A percentile compares a stretch with the other conserved stretches of the same genome.
These are phyloP conservation scores for Sphagnum tenellum DNA, from an alignment of 225 moss, liverwort and hornwort genomes.

Conservation along the genomic window DNA sequence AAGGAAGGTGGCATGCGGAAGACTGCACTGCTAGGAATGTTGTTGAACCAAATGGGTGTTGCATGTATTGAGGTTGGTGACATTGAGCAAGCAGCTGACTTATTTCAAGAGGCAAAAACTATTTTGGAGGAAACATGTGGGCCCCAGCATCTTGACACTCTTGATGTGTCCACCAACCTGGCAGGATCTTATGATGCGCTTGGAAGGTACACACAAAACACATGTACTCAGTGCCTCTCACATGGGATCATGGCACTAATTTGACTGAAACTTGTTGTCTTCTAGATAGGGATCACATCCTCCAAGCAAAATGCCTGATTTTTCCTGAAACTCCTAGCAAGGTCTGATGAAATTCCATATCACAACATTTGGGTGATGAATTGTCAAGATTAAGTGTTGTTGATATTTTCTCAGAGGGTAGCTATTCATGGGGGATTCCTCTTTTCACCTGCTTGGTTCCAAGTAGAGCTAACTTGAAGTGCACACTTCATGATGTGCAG, in stretches of 20 bases:
- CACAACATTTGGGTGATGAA: too few relatives aligned
- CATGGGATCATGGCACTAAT: too few relatives aligned
- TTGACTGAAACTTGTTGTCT: too few relatives aligned
- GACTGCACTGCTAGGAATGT: conserved; percentile 61
- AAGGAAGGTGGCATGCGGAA: conserved; percentile 60
- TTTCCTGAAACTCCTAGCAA: too few relatives aligned
- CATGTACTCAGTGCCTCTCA: too few relatives aligned
- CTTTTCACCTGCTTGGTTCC: neutral
- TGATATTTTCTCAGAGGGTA: too few relatives aligned
- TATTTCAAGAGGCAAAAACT: conserved; percentile 63
- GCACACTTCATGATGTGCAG: conserved; percentile 18
- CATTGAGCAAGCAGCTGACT: conserved; percentile 53
- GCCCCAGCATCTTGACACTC: conserved; percentile 62
- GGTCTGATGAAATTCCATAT: too few relatives aligned
- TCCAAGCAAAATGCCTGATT: too few relatives aligned
- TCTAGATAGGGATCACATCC: too few relatives aligned
- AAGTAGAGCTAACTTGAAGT: conserved; percentile 1
- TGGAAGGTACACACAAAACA: conserved; percentile 49
- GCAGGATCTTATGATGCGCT: conserved; percentile 92
- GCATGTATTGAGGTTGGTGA: conserved; percentile 76
- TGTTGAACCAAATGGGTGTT: conserved; percentile 89
- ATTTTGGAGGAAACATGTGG: conserved; percentile 76
- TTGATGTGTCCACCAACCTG: conserved; percentile 91
- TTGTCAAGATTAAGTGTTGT: too few relatives aligned
- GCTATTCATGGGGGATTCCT: neutral